These are phyloP conservation scores for Neonectria sp. DNA, from an alignment of 2,329 filamentous ascomycete species.

Conservation along the genomic window DNA sequence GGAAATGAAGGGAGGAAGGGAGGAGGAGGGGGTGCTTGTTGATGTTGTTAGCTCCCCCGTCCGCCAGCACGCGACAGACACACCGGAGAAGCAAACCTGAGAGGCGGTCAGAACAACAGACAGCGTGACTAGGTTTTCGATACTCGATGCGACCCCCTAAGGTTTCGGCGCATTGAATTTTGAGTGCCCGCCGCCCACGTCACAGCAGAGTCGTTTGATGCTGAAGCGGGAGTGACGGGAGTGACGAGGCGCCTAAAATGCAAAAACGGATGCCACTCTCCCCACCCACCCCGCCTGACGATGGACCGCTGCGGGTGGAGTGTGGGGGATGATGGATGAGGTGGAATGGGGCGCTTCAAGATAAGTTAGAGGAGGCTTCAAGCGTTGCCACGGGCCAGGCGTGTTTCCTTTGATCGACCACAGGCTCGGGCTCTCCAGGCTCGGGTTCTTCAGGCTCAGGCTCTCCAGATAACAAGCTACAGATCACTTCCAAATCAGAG, in stretches of 20 bases:
- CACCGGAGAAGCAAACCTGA: constrained; percentile 1
- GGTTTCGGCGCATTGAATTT: constrained; percentile 21
- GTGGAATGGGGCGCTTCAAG: no score
- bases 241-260: constrained; percentile 13
- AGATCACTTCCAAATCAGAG: not conserved
- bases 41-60: constrained; percentile 6
- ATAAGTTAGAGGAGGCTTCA: no score
- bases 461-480: not conserved
- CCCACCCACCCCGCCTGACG: constrained; percentile 2
- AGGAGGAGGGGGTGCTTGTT: no score
- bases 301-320: constrained; percentile 2
- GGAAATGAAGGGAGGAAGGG: not conserved
- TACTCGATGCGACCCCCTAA: not conserved
- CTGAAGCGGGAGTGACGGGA: constrained; percentile 26
- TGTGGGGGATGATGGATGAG: constrained; percentile 2
- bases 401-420: not conserved
- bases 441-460: not conserved
- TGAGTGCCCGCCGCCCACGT: constrained; percentile 16
- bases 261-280: not conserved
- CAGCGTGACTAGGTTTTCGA: not conserved
- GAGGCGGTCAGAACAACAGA: constrained; percentile 8
- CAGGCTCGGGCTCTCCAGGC: not conserved
- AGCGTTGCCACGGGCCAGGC: no score
- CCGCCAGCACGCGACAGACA: not conserved
- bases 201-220: not conserved